Percentiles rank a stretch among this genome's conserved stretches.
Conservation (phyloP, 2,329 filamentous ascomycete species). For the Phyllosticta ampelicida region DNA sequence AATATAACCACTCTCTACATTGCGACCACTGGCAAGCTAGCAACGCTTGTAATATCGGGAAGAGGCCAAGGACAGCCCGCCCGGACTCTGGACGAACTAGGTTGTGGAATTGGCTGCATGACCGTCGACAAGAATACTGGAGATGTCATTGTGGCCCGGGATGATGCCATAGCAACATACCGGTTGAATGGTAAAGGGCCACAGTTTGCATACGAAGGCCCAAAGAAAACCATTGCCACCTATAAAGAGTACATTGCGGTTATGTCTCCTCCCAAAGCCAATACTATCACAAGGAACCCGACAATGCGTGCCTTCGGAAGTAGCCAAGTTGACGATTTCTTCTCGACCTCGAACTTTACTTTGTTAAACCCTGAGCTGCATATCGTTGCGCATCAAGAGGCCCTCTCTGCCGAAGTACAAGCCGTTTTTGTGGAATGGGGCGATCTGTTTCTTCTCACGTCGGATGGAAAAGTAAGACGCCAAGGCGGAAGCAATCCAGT, state of each 20-base stretch:
- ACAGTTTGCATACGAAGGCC: conserved; percentile 82
- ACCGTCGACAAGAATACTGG: conserved; percentile 68
- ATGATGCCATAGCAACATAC: conserved; percentile 95
- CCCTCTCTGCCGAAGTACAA: conserved; percentile 68
- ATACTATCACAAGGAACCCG: conserved; percentile 43
- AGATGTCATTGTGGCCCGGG: conserved; percentile 81
- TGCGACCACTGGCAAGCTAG: conserved; percentile 76
- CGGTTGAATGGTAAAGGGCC: conserved; percentile 73
- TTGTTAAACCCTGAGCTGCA: conserved; percentile 86
- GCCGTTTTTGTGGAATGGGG: conserved; percentile 81
- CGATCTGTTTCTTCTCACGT: conserved; percentile 77
- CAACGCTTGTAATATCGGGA: conserved; percentile 78
- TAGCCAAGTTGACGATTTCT: conserved; percentile 61
- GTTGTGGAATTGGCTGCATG: conserved; percentile 93
- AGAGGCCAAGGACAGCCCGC: conserved; percentile 83
- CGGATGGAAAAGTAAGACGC: conserved; percentile 73
- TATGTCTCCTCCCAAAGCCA: conserved; percentile 63
- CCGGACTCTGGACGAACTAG: conserved; percentile 76
- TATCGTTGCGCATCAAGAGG: conserved; percentile 81
- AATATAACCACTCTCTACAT: conserved; percentile 73
- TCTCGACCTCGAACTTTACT: conserved; percentile 80
- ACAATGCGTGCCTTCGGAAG: conserved; percentile 64
- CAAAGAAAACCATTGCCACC: conserved; percentile 69
- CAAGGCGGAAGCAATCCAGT: background rate
- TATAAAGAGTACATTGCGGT: conserved; percentile 81